Base-by-base conservation (phyloP, 2,329 filamentous ascomycete species). In the Aaosphaeria arxii region DNA sequence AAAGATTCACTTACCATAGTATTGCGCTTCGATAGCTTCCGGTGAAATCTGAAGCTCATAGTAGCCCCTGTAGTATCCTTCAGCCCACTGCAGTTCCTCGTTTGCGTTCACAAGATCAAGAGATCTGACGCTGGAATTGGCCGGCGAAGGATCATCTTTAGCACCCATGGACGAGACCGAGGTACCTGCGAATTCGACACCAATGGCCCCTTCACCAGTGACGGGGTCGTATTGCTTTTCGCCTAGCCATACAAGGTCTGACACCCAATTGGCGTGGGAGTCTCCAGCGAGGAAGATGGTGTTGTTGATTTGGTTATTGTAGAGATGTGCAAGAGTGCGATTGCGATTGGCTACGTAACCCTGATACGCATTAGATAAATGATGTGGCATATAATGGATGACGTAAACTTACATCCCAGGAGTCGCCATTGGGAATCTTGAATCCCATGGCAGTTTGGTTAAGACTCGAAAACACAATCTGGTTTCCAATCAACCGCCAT, bases 241-340 rank as follows among this genome's bases (percentile, higher is more conserved):
- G 42, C 64, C 73, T 2, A 74, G 59, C 75, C 75, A 77, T 45
- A 72, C 68, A 7, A 78, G 69, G 47, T 78, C 70, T 28, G 57
- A 62, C 28, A 70, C 70, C 73, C 86, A 89, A 43, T 81, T 83
- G 24, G 79, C 78, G 61, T 90, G 87, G 36, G 77, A 81, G 62
- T 90, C 87, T 9, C 87, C 87, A 0, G 86, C 78, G 28, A 91
- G 78, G 59, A 90, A 82, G 56, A 90, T 81, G 61, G 85, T 89
- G 73, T 91, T 89, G 47, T 74, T 74, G 55, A 90, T 89, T 17
- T 83, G 76, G 65, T 88, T 82, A 46, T 83, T 75, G 58, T 85
- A 86, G 6, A 90, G 71, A 46, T 83, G 80, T 57, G 83, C 71
- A 7, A 89, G 73, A 0, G 87, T 90, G 33, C 87, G 78, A 72